Conservation (phyloP, 805 yeast species). For the Sungouiozyma ichnusensis region DNA sequence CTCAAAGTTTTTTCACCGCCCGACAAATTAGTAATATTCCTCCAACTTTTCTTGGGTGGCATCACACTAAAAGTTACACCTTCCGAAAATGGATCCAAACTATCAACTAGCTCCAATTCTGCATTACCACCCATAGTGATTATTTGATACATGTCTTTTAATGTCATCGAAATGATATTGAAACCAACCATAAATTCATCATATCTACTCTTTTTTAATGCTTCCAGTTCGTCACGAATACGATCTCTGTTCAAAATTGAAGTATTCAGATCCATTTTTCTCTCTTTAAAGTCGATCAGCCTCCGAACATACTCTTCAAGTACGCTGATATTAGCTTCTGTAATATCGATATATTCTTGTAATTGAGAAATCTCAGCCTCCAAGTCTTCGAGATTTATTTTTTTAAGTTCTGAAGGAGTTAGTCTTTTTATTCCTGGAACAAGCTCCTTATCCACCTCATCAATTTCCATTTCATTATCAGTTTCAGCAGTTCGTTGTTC, state of each 20-base stretch:
- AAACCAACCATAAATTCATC: constrained; percentile 94
- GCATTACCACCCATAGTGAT: constrained; percentile 99
- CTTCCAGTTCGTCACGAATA: constrained; percentile 51
- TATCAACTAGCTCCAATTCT: constrained; percentile 87
- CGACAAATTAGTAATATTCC: constrained; percentile 83
- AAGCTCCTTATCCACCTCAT: constrained; percentile 17
- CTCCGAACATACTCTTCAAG: constrained; percentile 67
- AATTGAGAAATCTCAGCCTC: constrained; percentile 43
- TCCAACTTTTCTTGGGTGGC: constrained; percentile 99
- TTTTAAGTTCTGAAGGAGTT: constrained; percentile 40
- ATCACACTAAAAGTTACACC: constrained; percentile 94
- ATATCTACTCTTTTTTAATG: constrained; percentile 58
- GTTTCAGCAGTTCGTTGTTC: not conserved
- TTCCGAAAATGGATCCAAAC: constrained; percentile 95
- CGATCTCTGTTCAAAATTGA: constrained; percentile 61
- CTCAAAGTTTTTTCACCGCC: constrained; percentile 98
- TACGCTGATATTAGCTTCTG: constrained; percentile 61
- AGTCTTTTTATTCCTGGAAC: constrained; percentile 32
- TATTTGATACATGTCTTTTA: constrained; percentile 96
- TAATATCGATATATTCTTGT: constrained; percentile 44
- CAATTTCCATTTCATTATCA: constrained; percentile 20
- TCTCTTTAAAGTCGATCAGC: constrained; percentile 47
- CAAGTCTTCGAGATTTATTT: constrained; percentile 38
- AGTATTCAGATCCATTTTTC: constrained; percentile 56
- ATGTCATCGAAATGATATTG: constrained; percentile 68